Evolutionary conservation across 441 rosid genomes (phyloP).

Genomic region (Gossypium schwendimanii): DNA sequence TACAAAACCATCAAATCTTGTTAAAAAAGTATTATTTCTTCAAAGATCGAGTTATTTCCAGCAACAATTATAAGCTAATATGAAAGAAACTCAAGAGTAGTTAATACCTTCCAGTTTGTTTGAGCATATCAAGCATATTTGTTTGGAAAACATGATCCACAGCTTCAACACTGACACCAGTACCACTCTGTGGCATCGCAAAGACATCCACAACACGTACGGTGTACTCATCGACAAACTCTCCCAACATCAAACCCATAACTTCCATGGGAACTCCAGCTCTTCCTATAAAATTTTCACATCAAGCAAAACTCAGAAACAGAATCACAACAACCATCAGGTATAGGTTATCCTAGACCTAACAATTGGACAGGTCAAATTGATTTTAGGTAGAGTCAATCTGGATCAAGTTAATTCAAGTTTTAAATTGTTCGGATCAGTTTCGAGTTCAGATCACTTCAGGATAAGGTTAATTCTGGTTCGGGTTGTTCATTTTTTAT

Average conservation of each 20-base stretch:
- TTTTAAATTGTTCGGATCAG: no score
- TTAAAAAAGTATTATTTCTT: neutral
- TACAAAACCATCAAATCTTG: neutral
- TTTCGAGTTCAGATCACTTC: no score
- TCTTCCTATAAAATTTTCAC: constrained; percentile 45
- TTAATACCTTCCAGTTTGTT: constrained; percentile 88
- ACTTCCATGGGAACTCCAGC: constrained; percentile 99
- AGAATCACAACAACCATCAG: neutral
- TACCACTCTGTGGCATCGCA: constrained; percentile 99
- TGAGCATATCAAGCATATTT: constrained; percentile 98
- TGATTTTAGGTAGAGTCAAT: no score
- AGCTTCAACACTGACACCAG: constrained; percentile 99
- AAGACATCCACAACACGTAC: constrained; percentile 98
- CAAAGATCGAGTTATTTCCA: neutral
- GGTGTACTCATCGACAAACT: constrained; percentile 93
- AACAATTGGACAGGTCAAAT: no score
- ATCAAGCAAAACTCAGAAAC: neutral
- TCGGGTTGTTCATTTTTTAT: no score
- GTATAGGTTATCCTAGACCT: neutral
- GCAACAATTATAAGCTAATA: neutral
- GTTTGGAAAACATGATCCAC: constrained; percentile 98
- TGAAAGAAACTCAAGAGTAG: neutral
- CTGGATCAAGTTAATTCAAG: no score
- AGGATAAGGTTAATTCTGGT: no score
- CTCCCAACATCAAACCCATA: constrained; percentile 99